Base-by-base conservation (phyloP, 2,329 filamentous ascomycete genomes). In the Incumbomyces lentus region DNA sequence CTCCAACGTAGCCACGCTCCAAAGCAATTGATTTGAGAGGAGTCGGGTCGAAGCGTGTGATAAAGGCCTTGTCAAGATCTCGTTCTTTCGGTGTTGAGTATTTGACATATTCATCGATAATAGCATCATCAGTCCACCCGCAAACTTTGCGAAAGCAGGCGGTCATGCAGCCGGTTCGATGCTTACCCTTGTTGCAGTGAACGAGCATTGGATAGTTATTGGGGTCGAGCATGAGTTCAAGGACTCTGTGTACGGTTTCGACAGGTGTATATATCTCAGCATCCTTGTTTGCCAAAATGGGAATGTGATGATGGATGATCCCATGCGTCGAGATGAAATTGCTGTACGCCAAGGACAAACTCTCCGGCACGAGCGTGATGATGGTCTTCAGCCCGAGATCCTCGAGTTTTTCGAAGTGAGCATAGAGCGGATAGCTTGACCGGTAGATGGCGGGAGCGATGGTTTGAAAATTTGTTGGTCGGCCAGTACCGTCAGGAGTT, bases 131-230 rank as follows among this genome's bases (percentile, higher is more conserved):
- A 14, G 78, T 68, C 80, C 84, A 86, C 12, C 83, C 79, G 12
- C 79, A 75, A 11, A 85, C 66, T 61, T 84, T 86, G 52, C 88
- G 81, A 52, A 93, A 74, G 48, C 84, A 81, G 14, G 80, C 89
- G 40, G 89, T 76, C n/a, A 92, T 82, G 60, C 88, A 95, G 17
- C 89, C 89, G 14, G 89, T 95, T 48, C 89, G 83, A 61, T 95
- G 89, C 75, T 82, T 92, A 61, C 89, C 89, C 56, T 94, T 89
- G 61, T 95, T 95, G 73, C 89, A 95, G 64, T 95, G 89, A 39
- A 95, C 76, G 33, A 95, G 72, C 10, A 95, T 65, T 0, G 89
- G 89, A 54, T 92, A 81, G 52, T 93, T 87, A 30, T 72, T 66
- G 40, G 74, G 74, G 59, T 93, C 77, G 44, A 90, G 71, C 34